These are phyloP conservation scores for Chaetomium sp. DNA, from an alignment of 2,329 filamentous ascomycete genomes.

Conservation along the genomic window DNA sequence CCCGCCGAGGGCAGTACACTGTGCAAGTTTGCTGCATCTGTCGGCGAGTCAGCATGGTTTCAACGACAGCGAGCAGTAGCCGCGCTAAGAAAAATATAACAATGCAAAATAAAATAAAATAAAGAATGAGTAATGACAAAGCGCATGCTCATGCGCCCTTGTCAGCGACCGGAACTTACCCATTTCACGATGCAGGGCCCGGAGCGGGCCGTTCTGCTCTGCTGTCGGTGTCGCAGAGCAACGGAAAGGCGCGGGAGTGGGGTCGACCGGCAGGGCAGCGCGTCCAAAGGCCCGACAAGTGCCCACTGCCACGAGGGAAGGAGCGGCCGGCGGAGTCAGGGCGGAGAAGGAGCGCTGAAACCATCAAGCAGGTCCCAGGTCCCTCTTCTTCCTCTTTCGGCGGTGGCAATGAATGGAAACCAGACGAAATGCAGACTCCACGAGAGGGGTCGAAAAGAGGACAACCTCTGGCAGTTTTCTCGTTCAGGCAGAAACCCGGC, in stretches of 20 bases:
- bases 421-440: not conserved
- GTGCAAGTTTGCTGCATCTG: not conserved
- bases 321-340: slow-evolving; percentile 10
- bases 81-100: not conserved
- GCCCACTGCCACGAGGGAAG: slow-evolving; percentile 17
- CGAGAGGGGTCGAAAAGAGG: not conserved
- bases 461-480: not conserved
- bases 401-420: not conserved
- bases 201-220: slow-evolving; percentile 7
- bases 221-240: slow-evolving; percentile 12
- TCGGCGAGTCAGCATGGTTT: not conserved
- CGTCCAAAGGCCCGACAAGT: not conserved
- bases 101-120: not conserved
- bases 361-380: slow-evolving; percentile 1
- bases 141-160: not conserved
- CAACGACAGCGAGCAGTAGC: not conserved
- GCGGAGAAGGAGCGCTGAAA: not conserved
- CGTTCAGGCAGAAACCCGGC: slow-evolving; percentile 12
- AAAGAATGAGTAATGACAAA: not conserved
- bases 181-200: slow-evolving; percentile 18
- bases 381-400: not conserved
- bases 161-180: slow-evolving; percentile 19
- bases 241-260: not conserved
- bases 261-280: slow-evolving; percentile 11
- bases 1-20: not conserved